Evolutionary conservation across 495 filamentous ascomycete species (phyloP), one percentile per base, ranked within the genome.

Genomic region (Margaritispora aquatica): DNA sequence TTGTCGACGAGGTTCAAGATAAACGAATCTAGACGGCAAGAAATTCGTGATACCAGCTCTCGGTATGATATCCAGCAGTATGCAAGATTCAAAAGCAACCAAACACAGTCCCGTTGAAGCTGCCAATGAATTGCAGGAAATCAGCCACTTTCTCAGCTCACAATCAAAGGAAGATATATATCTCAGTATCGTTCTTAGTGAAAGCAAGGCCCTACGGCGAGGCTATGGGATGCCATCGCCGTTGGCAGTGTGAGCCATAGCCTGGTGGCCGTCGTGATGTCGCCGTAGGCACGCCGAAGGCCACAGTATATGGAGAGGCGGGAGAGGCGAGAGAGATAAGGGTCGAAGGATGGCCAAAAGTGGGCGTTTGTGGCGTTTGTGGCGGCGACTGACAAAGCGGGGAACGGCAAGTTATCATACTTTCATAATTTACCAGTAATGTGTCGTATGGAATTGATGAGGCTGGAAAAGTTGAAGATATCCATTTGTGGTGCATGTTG

Each of bases 261-360:
- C 38, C 38, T 44, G 38, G n/a, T 50, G 24, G 61, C 26, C 46
- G 54, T 48, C 19, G 49, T 58, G 51, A 20, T 41, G 51, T 44
- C 56, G 58, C 62, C 58, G 58, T 49, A 57, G 54, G 62, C 62
- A 51, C 23, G 58, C 58, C 50, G 62, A 34, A 60, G 62, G 62
- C 62, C 36, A 24, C 19, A 13, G 20, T 7, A 15, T n/a, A n/a
- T 34, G 49, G 57, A 19, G 53, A 29, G 31, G 58, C n/a, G n/a
- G n/a, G n/a, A n/a, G n/a, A n/a, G n/a, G n/a, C n/a, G 22, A 10
- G 9, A 24, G n/a, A 61, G 62, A 64, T 64, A 64, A 64, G 62
- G 31, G 44, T 13, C 23, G 9, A n/a, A 36, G 23, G 54, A 49
- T 44, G 57, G 47, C 24, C 15, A 2, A 9, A 26, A 26, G 51